Evolutionary conservation across 371 early-diverging fungal species (phyloP), one percentile per base, ranked within the genome.

Genomic region (Synchytrium microbalum): DNA sequence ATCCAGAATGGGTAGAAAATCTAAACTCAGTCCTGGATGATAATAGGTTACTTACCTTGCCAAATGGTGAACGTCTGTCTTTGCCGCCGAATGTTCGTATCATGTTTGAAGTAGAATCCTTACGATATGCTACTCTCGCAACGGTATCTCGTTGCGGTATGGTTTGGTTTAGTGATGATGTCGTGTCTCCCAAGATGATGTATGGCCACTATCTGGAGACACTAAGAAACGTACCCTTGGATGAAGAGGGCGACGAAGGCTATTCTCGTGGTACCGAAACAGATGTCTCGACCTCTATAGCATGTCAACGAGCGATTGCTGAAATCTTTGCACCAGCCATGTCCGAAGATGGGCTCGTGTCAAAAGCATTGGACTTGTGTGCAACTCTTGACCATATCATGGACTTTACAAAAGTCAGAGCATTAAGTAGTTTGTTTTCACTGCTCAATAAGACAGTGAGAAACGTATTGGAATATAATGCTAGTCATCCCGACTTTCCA

Each of bases 1-100:
- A 98, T 79, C 98, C 99, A 19, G 95, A 95, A 70, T 99, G 99
- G 99, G 96, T 99, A 52, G 99, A 99, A 77, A 98, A 99, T 75
- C 86, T 99, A 69, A 99, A 99, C 80, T 90, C 82, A 55, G 97
- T 99, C 2, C 81, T 99, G 46, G 99, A 98, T 69, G 99, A 99
- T 78, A 98, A 99, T 79, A 88, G 89, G 67, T 74, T 96, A 61
- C 77, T 99, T 63, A 99, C 99, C 1, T 70, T 99, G 66, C 98
- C 96, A 14, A 99, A 97, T 71, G 99, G 99, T 69, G 99, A 99
- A 83, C 93, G 98, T 66, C 81, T 99, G 69, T 86, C 88, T 46
- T 78, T 99, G 51, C 96, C 97, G 29, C 83, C 88, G 3, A 98
- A 98, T 69, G 96, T 97, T 16, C 90, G 96, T 54, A 92, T 99